phyloP scores from a whole-genome alignment of 345 rosid species.

The Rhizophora apiculata region DNA sequence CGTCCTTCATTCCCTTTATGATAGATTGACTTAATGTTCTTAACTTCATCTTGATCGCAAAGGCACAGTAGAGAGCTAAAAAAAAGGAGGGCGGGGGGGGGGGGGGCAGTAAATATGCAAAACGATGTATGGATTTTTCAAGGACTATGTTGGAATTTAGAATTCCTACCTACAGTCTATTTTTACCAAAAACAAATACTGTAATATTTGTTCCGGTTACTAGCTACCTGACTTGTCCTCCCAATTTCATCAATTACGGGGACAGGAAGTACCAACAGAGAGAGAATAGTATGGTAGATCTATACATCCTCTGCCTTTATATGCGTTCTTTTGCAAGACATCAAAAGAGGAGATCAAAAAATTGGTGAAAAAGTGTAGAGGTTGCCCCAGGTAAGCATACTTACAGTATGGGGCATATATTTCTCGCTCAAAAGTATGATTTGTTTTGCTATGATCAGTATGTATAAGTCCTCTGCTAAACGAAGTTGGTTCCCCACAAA shows the following conservation, averaged over 20 bases:
- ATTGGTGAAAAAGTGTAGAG: slow-evolving; percentile 5
- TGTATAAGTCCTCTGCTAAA: neutral
- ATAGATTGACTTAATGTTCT: no score
- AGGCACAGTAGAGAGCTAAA: no score
- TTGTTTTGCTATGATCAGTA: neutral
- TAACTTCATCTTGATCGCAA: no score
- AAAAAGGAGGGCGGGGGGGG: no score
- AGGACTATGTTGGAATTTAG: no score
- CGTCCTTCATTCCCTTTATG: no score
- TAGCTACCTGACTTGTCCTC: neutral
- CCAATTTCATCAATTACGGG: neutral
- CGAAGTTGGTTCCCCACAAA: neutral
- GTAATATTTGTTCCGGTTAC: no score
- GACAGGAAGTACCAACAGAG: neutral
- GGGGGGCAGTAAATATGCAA: no score
- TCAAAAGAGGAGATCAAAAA: neutral
- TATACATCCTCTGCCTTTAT: neutral
- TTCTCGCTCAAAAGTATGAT: slow-evolving; percentile 6
- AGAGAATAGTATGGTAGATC: neutral
- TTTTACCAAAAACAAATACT: no score
- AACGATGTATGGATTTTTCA: no score
- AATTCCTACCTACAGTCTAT: no score
- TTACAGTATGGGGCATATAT: slow-evolving; percentile 8
- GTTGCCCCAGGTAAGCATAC: slow-evolving; percentile 5
- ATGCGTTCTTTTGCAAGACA: neutral